These are phyloP conservation scores for Globisporangium megalacanthum DNA, from an alignment of 352 stramenopile species.

Conservation along the genomic window DNA sequence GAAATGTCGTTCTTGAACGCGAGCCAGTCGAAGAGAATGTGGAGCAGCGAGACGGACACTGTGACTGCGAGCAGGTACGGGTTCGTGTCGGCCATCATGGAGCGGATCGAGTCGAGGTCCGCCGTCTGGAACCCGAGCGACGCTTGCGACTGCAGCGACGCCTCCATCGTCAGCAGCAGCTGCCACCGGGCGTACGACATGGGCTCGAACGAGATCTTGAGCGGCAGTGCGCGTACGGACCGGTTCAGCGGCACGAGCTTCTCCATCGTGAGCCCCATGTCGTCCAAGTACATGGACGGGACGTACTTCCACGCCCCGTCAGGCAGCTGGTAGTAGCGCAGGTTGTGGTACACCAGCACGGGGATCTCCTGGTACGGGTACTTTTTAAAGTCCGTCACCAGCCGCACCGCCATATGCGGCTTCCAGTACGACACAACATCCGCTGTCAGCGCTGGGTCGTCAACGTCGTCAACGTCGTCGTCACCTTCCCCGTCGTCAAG, in stretches of 20 bases:
- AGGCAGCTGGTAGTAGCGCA: slow-evolving; percentile 52
- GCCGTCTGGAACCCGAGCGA: slow-evolving; percentile 50
- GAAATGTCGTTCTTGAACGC: slow-evolving; percentile 97
- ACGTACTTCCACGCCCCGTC: slow-evolving; percentile 56
- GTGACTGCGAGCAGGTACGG: slow-evolving; percentile 93
- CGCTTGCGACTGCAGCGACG: slow-evolving; percentile 52
- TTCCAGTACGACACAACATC: slow-evolving; percentile 73
- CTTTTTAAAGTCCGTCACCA: slow-evolving; percentile 69
- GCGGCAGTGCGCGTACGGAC: slow-evolving; percentile 41
- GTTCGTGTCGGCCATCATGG: slow-evolving; percentile 93
- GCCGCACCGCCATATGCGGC: slow-evolving; percentile 53
- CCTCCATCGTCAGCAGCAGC: slow-evolving; percentile 68
- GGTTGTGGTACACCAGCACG: slow-evolving; percentile 60
- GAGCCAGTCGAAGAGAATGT: slow-evolving; percentile 98
- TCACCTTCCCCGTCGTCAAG: not conserved
- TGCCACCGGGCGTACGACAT: slow-evolving; percentile 80
- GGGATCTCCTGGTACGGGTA: slow-evolving; percentile 70
- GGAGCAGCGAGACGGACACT: slow-evolving; percentile 93
- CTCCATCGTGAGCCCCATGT: slow-evolving; percentile 61
- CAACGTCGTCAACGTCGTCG: slow-evolving; percentile 5
- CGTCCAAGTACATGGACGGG: slow-evolving; percentile 73
- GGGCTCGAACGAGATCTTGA: slow-evolving; percentile 67
- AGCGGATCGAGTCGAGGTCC: slow-evolving; percentile 89
- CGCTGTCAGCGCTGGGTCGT: slow-evolving; percentile 24
- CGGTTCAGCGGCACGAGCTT: slow-evolving; percentile 69